Evolutionary conservation across 192 early-diverging fungal species (phyloP), one percentile per base, ranked within the genome.

Genomic region (Mortierella claussenii): DNA sequence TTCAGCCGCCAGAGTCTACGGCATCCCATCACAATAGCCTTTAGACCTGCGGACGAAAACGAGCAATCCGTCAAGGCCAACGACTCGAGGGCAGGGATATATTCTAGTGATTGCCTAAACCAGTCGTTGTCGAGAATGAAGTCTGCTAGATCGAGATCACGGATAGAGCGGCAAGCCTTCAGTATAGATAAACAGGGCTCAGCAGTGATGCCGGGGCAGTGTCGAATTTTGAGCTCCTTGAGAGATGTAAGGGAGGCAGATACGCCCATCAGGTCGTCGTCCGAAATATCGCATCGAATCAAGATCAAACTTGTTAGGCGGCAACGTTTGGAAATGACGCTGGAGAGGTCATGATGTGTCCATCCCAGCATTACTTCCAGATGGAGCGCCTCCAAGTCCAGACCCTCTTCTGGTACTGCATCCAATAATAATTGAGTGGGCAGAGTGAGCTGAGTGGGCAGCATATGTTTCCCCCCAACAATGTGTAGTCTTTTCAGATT

Each of bases 401-500:
- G n/a, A n/a, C n/a, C n/a, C n/a, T n/a, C n/a, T n/a, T n/a, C n/a
- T n/a, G n/a, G n/a, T n/a, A n/a, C n/a, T n/a, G n/a, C n/a, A n/a
- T n/a, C n/a, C n/a, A n/a, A n/a, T 27, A 45, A 45, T 15, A 4
- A 20, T n/a, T 45, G 15, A 4, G 2, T 10, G 49, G 33, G 24
- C 0, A 11, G 5, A 24, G 3, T 12, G 23, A 43, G 20, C 2
- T 24, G 17, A 31, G 21, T 37, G 21, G 13, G 7, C 0, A n/a
- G 23, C 18, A 4, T 9, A 20, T 44, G 26, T 4, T 0, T 18
- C 3, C 12, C 0, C 28, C 28, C 36, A 2, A 27, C 31, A 20
- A 63, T 63, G 4, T 27, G 23, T 10, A 63, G 12, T 5, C 33
- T 31, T 18, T 63, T 57, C 3, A 68, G 48, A 27, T 50, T n/a